These are phyloP conservation scores for Agarophyton chilense DNA, from an alignment of 23 red algal species.

Conservation along the genomic window DNA sequence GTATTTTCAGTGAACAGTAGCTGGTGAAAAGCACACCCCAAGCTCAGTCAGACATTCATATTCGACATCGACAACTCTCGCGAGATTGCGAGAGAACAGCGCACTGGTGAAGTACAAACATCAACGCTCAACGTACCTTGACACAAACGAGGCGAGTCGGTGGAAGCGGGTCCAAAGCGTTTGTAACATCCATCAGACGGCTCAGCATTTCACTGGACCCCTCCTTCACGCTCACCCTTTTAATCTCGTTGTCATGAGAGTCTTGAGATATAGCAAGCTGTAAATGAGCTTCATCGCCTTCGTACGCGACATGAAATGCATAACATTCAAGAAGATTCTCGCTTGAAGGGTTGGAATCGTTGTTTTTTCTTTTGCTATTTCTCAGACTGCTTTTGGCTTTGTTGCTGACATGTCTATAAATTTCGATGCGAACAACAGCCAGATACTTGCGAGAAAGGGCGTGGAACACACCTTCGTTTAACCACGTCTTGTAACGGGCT, in stretches of 20 bases:
- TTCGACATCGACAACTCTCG: no score
- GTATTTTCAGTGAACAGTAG: constrained; percentile 42
- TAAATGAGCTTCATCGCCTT: background rate
- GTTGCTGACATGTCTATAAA: background rate
- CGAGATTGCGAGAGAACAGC: background rate
- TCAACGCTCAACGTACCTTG: constrained; percentile 11
- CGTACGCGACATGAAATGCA: constrained; percentile 55
- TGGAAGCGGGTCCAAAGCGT: constrained; percentile 38
- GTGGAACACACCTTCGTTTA: constrained; percentile 54
- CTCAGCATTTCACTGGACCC: background rate
- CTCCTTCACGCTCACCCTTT: background rate
- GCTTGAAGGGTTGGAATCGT: background rate
- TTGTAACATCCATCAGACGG: constrained; percentile 20
- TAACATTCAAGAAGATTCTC: constrained; percentile 42
- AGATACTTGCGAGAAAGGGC: constrained; percentile 47
- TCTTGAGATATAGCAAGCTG: background rate
- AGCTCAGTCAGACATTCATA: no score
- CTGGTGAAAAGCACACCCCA: background rate
- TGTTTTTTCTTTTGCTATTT: background rate
- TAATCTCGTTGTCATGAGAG: background rate
- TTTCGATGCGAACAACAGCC: constrained; percentile 25
- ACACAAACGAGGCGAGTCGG: background rate
- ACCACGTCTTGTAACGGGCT: constrained; percentile 12
- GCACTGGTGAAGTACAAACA: no score
- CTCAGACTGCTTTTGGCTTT: background rate